A percentile compares a stretch with the other conserved stretches of the same genome.
Evolutionary conservation across 495 filamentous ascomycete species (phyloP).

Genomic region (Sordaria brevicollis): DNA sequence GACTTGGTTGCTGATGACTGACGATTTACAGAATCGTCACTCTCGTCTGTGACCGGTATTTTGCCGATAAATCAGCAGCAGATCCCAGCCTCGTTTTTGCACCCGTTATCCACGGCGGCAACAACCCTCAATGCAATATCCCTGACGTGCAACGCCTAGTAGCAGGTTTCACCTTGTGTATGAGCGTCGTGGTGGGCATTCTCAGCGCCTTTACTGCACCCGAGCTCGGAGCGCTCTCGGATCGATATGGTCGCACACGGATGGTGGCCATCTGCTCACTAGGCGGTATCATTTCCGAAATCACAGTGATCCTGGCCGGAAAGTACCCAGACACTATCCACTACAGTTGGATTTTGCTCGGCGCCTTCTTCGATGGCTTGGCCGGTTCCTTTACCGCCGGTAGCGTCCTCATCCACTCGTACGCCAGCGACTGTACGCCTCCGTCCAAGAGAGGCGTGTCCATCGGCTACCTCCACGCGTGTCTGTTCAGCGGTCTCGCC

Average conservation of each 20-base stretch:
- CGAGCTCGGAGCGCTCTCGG: conserved; percentile 74
- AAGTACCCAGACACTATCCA: conserved; percentile 60
- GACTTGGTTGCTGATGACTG: conserved; percentile 2
- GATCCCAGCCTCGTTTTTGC: conserved; percentile 51
- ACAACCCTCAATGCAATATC: conserved; percentile 63
- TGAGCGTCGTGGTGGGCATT: conserved; percentile 59
- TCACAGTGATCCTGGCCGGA: conserved; percentile 65
- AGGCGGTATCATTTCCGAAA: conserved; percentile 58
- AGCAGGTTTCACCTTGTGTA: conserved; percentile 64
- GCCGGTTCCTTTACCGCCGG: conserved; percentile 77
- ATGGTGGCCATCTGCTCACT: conserved; percentile 57
- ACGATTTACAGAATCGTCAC: conserved; percentile 45
- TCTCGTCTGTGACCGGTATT: conserved; percentile 73
- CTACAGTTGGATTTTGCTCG: conserved; percentile 65
- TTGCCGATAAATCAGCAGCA: conserved; percentile 44
- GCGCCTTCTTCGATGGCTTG: conserved; percentile 66
- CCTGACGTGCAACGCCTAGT: conserved; percentile 65
- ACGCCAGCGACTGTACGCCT: conserved; percentile 78
- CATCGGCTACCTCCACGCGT: conserved; percentile 83
- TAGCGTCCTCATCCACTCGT: conserved; percentile 72
- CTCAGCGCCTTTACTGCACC: conserved; percentile 69
- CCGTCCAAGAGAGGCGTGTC: conserved; percentile 69
- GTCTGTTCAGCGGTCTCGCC: conserved; percentile 78
- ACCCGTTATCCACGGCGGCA: conserved; percentile 53
- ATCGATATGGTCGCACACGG: conserved; percentile 71